Percentiles rank a stretch among this genome's conserved stretches.
phyloP scores from a whole-genome alignment of 441 rosid species.

The Aleurites moluccanus region DNA sequence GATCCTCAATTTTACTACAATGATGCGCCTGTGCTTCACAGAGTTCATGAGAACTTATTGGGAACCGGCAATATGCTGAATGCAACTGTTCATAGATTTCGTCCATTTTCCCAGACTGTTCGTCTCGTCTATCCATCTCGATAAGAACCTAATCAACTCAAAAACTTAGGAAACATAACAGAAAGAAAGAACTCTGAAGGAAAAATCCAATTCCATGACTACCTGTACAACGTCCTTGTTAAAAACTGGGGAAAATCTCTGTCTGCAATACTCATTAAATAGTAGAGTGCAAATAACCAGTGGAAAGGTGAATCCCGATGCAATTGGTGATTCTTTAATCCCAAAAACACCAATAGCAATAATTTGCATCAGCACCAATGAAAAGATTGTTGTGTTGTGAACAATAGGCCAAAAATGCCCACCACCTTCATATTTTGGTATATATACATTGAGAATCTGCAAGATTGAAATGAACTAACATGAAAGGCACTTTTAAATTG shows the following conservation, averaged over 20 bases:
- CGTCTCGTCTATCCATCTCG: slow-evolving; percentile 82
- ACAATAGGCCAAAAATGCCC: slow-evolving; percentile 89
- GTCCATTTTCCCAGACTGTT: slow-evolving; percentile 51
- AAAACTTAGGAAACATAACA: neutral
- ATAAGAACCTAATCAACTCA: slow-evolving; percentile 54
- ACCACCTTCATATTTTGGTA: slow-evolving; percentile 69
- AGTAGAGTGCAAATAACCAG: slow-evolving; percentile 68
- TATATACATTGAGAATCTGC: slow-evolving; percentile 86
- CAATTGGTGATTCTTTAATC: slow-evolving; percentile 67
- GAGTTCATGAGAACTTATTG: slow-evolving; percentile 29
- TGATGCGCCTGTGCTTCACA: slow-evolving; percentile 21
- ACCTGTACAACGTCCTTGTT: slow-evolving; percentile 72
- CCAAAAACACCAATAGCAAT: slow-evolving; percentile 91
- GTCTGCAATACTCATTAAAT: slow-evolving; percentile 79
- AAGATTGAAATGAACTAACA: slow-evolving; percentile 15
- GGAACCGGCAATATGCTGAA: slow-evolving; percentile 70
- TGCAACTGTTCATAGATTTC: slow-evolving; percentile 49
- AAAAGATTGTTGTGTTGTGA: slow-evolving; percentile 83
- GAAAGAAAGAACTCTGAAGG: slow-evolving; percentile 6
- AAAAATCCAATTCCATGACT: neutral
- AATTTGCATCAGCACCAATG: slow-evolving; percentile 76
- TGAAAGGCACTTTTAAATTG: neutral
- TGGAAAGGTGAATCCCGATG: slow-evolving; percentile 81
- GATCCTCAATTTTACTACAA: slow-evolving; percentile 21
- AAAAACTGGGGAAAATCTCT: slow-evolving; percentile 70